A percentile compares a stretch with the other conserved stretches of the same genome.
phyloP scores from a whole-genome alignment of 23 red algal species.

The Gracilariopsis chorda region DNA sequence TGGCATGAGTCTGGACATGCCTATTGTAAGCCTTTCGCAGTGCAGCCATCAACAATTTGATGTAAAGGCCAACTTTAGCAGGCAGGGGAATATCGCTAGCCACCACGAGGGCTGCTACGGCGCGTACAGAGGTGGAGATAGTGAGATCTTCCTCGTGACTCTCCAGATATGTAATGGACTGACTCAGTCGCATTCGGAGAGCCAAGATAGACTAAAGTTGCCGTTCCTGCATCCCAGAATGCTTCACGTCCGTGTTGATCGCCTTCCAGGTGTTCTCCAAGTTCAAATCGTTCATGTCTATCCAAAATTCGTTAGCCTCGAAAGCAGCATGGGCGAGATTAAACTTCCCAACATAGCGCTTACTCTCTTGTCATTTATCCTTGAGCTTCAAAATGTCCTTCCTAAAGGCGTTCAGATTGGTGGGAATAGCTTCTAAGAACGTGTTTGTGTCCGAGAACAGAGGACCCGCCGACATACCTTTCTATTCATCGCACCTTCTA shows the following conservation, averaged over 20 bases:
- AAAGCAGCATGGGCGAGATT: conserved; percentile 26
- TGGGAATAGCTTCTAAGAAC: conserved; percentile 55
- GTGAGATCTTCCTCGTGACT: neutral
- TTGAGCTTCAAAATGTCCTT: conserved; percentile 39
- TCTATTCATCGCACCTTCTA: no score
- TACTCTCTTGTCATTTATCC: conserved; percentile 2
- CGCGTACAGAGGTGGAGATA: conserved; percentile 45
- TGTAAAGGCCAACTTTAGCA: conserved; percentile 61
- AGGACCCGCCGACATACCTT: conserved; percentile 39
- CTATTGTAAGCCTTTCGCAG: conserved; percentile 27
- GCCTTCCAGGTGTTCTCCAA: conserved; percentile 36
- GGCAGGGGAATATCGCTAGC: conserved; percentile 36
- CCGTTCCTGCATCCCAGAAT: conserved; percentile 40
- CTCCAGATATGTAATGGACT: conserved; percentile 56
- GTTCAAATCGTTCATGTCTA: conserved; percentile 27
- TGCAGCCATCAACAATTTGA: conserved; percentile 67
- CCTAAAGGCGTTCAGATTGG: neutral
- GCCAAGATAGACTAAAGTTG: conserved; percentile 34
- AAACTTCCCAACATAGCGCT: neutral
- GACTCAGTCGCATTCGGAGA: conserved; percentile 55
- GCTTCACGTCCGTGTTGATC: neutral
- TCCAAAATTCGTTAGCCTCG: neutral
- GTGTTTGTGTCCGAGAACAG: conserved; percentile 63
- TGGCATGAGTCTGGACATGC: conserved; percentile 58
- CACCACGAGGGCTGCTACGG: conserved; percentile 45